phyloP scores from a whole-genome alignment of 2,329 filamentous ascomycete genomes.

The Tolypocladium album region DNA sequence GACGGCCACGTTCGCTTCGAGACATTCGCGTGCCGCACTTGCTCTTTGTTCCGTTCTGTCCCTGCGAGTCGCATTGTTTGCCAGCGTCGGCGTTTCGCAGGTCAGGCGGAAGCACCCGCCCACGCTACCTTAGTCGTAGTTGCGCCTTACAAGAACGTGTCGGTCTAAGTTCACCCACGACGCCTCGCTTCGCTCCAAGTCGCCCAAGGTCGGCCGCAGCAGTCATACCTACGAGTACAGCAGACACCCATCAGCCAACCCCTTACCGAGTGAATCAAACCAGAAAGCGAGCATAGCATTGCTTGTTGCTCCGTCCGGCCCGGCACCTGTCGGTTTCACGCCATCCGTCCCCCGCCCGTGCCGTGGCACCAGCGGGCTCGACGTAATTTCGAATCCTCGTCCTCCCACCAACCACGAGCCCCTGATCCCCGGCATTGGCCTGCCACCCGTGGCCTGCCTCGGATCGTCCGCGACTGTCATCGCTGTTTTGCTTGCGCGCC shows the following conservation, averaged over 20 bases:
- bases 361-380: constrained; percentile 3
- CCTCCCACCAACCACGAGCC: constrained; percentile 4
- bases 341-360: background rate
- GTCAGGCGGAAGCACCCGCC: background rate
- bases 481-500: background rate
- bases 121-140: too few relatives aligned
- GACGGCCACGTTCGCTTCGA: background rate
- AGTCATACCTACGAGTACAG: background rate
- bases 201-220: background rate
- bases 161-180: background rate
- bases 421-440: background rate
- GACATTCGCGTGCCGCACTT: background rate
- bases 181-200: background rate
- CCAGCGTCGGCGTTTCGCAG: background rate
- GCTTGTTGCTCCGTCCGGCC: background rate
- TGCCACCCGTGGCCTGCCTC: background rate
- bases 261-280: background rate
- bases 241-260: background rate
- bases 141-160: too few relatives aligned
- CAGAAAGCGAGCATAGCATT: background rate
- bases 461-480: background rate
- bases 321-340: constrained; percentile 4
- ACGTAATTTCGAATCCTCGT: constrained; percentile 16
- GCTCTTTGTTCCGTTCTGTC: background rate
- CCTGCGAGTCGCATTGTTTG: background rate